Base-by-base conservation (phyloP, 495 filamentous ascomycete genomes). In the Daldinia vernicosa region DNA sequence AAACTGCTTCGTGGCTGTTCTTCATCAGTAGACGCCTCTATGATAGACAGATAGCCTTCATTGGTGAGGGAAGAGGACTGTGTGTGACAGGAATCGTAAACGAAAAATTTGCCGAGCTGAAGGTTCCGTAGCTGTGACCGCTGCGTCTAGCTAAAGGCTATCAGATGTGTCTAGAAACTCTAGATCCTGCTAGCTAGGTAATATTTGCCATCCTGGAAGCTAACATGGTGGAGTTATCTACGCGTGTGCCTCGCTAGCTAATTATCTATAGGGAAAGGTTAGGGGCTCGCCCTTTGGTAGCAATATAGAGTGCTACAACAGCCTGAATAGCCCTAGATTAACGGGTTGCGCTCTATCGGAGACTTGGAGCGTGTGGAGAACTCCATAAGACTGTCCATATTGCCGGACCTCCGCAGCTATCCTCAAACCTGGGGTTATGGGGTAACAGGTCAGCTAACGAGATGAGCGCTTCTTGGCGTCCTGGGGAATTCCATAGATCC, bases 361-460 rank as follows among this genome's bases (percentile, higher is more conserved):
- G 37, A 60, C 60, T 53, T 64, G 64, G 64, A 52, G 54, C 51
- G 14, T 58, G 47, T 60, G 69, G 63, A 63, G 69, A 67, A 35
- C 8, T 12, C 45, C 9, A 15, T 17, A 30, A 15, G n/a, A 43
- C 60, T 17, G 32, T 45, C 45, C 17, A 52, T 63, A 59, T 53
- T 57, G 32, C 51, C 19, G 27, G 27, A 17, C 32, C 33, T 39
- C n/a, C 32, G 39, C n/a, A 28, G 60, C 39, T 40, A 66, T 37
- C 45, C 28, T 53, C 43, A 60, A 70, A 60, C 43, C 67, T 67
- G 67, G 71, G 67, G 63, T 60, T 59, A 67, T 64, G 67, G 67
- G 55, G 59, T 63, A 64, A 45, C 35, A 43, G 56, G 11, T 24
- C 26, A 58, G 43, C 60, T 53, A 60, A 60, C 9, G 56, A 54